A percentile compares a stretch with the other conserved stretches of the same genome.
phyloP scores from a whole-genome alignment of 306 rosid genomes.

The Rosa rugosa region DNA sequence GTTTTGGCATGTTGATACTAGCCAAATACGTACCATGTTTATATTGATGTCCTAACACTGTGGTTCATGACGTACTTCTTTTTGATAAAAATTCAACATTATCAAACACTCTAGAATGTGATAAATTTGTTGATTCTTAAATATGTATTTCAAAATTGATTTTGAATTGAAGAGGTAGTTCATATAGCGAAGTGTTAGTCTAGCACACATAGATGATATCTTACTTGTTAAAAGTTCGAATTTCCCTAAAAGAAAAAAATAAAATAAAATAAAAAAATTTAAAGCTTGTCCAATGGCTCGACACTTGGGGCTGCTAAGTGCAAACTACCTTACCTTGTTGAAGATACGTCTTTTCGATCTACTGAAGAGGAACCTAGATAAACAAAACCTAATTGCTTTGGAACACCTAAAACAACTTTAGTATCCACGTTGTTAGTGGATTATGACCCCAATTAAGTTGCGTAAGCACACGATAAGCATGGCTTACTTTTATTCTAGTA shows the following conservation, averaged over 20 bases:
- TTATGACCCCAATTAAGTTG: constrained; percentile 28
- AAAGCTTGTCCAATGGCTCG: neutral
- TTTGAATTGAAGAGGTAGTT: too few relatives aligned
- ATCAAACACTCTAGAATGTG: too few relatives aligned
- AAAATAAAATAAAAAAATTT: neutral
- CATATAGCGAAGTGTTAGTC: too few relatives aligned
- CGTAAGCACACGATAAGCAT: constrained; percentile 22
- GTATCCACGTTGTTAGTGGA: constrained; percentile 37
- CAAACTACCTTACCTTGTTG: neutral
- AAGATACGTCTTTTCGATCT: constrained; percentile 1
- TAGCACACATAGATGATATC: too few relatives aligned
- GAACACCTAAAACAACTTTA: constrained; percentile 21
- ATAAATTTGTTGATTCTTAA: too few relatives aligned
- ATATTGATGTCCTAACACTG: too few relatives aligned
- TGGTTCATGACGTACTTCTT: too few relatives aligned
- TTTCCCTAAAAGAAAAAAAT: too few relatives aligned
- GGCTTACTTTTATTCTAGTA: constrained; percentile 13
- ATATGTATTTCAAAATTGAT: too few relatives aligned
- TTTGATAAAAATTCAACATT: too few relatives aligned
- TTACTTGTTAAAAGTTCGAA: too few relatives aligned
- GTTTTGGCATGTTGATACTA: neutral
- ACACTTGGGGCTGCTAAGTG: neutral
- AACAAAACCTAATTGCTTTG: constrained; percentile 1
- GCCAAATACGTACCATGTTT: neutral
- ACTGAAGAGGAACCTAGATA: constrained; percentile 13